phyloP scores from a whole-genome alignment of 2,329 filamentous ascomycete species.

The Paramyrothecium sp. region DNA sequence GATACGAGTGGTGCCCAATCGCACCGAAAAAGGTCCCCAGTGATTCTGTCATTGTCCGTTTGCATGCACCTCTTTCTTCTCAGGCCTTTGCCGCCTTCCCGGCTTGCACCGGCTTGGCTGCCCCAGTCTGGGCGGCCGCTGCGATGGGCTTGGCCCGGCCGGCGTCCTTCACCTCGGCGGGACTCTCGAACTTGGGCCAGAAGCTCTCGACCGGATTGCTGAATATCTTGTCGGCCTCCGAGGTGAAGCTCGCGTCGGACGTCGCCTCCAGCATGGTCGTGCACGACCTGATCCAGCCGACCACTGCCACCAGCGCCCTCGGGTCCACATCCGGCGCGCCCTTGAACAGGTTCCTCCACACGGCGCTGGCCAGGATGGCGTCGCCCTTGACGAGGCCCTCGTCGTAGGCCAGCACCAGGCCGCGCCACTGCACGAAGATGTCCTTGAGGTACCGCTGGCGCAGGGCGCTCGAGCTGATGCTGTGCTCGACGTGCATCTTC shows the following conservation, averaged over 20 bases:
- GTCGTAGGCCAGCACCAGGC: conserved; percentile 79
- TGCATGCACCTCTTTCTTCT: neutral
- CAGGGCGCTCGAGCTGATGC: conserved; percentile 57
- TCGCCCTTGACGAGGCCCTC: conserved; percentile 77
- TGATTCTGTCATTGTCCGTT: neutral
- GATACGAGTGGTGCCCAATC: neutral
- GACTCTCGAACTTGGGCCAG: conserved; percentile 38
- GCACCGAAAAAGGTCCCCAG: neutral
- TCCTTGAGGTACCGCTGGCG: conserved; percentile 76
- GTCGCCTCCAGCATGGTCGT: conserved; percentile 48
- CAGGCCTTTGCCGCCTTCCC: neutral
- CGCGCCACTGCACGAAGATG: conserved; percentile 90
- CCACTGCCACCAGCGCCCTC: conserved; percentile 49
- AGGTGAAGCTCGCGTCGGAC: conserved; percentile 39
- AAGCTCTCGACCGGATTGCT: conserved; percentile 39
- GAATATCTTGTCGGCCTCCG: conserved; percentile 29
- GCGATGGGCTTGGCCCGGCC: conserved; percentile 8
- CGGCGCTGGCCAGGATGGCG: conserved; percentile 72
- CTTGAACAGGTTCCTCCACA: conserved; percentile 95
- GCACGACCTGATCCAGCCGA: conserved; percentile 53
- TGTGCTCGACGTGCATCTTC: conserved; percentile 79
- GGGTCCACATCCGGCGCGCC: conserved; percentile 54
- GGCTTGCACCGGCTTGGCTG: conserved; percentile 7
- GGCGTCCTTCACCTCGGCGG: conserved; percentile 32
- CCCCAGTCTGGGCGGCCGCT: conserved; percentile 15